These are phyloP conservation scores for Starmerella asiatica DNA, from an alignment of 805 yeast genomes.

Conservation along the genomic window DNA sequence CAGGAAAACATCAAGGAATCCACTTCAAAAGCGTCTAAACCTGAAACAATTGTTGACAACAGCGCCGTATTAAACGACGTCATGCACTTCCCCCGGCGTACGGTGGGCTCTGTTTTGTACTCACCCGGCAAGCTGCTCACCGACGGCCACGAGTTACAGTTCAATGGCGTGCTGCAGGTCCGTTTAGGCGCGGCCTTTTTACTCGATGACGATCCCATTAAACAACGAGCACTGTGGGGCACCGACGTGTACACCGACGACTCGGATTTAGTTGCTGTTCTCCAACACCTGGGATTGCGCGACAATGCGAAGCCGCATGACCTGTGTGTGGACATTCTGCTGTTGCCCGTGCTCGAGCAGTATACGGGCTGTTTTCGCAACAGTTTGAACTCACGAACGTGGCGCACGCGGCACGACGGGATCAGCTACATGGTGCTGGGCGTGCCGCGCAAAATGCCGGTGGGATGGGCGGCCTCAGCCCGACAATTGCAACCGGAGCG, in stretches of 20 bases:
- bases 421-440: constrained; percentile 46
- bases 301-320: constrained; percentile 32
- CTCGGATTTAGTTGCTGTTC: constrained; percentile 62
- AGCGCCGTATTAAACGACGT: constrained; percentile 32
- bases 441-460: constrained; percentile 11
- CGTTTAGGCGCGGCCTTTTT: constrained; percentile 40
- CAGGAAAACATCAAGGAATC: too few relatives aligned
- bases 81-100: constrained; percentile 32
- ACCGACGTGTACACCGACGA: constrained; percentile 89
- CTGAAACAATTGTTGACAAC: constrained; percentile 26
- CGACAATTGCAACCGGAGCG: constrained; percentile 5
- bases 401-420: constrained; percentile 70
- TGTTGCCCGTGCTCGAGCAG: constrained; percentile 54
- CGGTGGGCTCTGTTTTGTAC: constrained; percentile 47
- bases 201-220: constrained; percentile 27
- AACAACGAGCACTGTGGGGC: constrained; percentile 66
- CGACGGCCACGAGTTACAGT: constrained; percentile 23
- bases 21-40: not conserved
- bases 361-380: constrained; percentile 56
- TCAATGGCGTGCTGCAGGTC: constrained; percentile 37
- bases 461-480: constrained; percentile 13
- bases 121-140: constrained; percentile 19
- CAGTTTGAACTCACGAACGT: constrained; percentile 60
- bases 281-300: constrained; percentile 53
- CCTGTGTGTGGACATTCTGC: constrained; percentile 41